phyloP scores from a whole-genome alignment of 2,329 filamentous ascomycete species.

The Epichloe festucae region DNA sequence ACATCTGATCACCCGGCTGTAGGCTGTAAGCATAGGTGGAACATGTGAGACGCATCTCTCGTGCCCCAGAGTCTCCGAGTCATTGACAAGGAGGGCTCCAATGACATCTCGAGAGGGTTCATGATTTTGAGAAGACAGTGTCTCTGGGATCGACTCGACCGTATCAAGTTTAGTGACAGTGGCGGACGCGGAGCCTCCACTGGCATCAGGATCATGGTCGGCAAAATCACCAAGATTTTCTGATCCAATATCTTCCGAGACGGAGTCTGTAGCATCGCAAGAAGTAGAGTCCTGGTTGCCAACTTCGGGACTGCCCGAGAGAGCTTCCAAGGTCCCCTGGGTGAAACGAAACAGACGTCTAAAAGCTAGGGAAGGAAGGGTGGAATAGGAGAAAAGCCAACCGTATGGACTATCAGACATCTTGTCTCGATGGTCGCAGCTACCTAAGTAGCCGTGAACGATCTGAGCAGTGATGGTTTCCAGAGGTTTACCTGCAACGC shows the following conservation, averaged over 20 bases:
- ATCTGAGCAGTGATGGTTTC: not conserved
- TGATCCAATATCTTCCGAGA: not conserved
- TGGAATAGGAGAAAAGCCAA: not conserved
- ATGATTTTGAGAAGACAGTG: not conserved
- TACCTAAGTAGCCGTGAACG: not conserved
- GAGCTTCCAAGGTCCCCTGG: not conserved
- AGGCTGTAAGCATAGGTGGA: not conserved
- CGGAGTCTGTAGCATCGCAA: not conserved
- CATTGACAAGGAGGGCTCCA: not conserved
- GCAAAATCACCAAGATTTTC: not conserved
- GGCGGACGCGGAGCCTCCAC: not conserved
- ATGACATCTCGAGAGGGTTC: not conserved
- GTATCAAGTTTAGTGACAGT: not conserved
- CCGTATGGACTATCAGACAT: not conserved
- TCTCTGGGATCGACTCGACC: not conserved
- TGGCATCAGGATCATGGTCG: not conserved
- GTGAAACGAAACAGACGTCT: not conserved
- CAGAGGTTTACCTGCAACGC: not conserved
- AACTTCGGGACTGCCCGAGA: not conserved
- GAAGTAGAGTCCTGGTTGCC: not conserved
- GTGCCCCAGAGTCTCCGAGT: not conserved
- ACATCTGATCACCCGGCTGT: not conserved
- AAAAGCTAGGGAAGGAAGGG: constrained; percentile 1
- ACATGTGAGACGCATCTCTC: not conserved
- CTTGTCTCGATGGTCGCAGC: not conserved